A percentile compares a stretch with the other conserved stretches of the same genome.
phyloP scores from a whole-genome alignment of 2,329 filamentous ascomycete genomes.

The Thielaviopsis ethacetica region DNA sequence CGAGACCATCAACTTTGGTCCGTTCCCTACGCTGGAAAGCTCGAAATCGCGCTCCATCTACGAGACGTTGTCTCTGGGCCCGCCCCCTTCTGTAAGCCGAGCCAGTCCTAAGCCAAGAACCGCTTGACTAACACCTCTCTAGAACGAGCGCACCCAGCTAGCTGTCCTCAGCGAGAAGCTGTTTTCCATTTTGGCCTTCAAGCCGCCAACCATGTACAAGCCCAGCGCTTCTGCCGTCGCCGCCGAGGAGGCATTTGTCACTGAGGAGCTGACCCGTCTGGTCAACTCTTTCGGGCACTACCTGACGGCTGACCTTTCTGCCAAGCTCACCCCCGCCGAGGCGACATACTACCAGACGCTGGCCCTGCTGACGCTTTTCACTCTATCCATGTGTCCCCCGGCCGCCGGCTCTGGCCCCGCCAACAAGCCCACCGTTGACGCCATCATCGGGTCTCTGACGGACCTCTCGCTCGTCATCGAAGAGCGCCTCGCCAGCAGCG shows the following conservation, averaged over 20 bases:
- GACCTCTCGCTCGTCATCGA: constrained; percentile 8
- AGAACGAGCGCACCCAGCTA: constrained; percentile 35
- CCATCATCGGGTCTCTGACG: constrained; percentile 5
- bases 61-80: constrained; percentile 31
- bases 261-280: constrained; percentile 26
- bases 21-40: constrained; percentile 31
- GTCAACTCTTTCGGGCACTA: constrained; percentile 26
- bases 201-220: constrained; percentile 34
- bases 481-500: neutral
- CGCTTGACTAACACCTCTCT: neutral
- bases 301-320: constrained; percentile 15
- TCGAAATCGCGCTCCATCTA: constrained; percentile 23
- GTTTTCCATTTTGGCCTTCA: constrained; percentile 31
- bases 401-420: neutral
- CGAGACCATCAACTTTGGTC: constrained; percentile 34
- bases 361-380: constrained; percentile 22
- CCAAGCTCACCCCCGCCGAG: constrained; percentile 26
- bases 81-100: constrained; percentile 30
- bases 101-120: neutral
- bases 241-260: constrained; percentile 28
- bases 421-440: constrained; percentile 2
- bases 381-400: constrained; percentile 6
- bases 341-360: constrained; percentile 27
- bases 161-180: constrained; percentile 33
- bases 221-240: constrained; percentile 22